A percentile compares a stretch with the other conserved stretches of the same genome.
phyloP scores from a whole-genome alignment of 2,329 filamentous ascomycete genomes.

The Cordyceps tenuipes region DNA sequence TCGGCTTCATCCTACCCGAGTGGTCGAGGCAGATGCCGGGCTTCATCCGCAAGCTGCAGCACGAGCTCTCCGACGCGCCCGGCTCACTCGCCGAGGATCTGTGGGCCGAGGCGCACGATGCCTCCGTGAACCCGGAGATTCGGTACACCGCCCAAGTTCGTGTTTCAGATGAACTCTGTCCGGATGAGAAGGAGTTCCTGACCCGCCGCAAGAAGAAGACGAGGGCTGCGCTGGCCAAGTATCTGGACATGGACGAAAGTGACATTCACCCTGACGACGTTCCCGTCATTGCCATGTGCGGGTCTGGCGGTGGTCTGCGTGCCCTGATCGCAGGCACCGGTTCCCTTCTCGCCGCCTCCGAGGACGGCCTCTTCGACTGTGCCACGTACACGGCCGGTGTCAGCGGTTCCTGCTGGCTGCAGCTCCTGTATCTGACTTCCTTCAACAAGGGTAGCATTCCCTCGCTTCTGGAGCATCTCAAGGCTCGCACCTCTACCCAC shows the following conservation, averaged over 20 bases:
- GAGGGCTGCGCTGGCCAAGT: conserved; percentile 67
- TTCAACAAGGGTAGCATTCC: conserved; percentile 60
- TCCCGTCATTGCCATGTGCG: conserved; percentile 86
- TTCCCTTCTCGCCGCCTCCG: conserved; percentile 73
- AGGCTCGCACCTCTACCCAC: conserved; percentile 74
- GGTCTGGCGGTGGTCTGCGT: conserved; percentile 82
- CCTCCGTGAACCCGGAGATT: conserved; percentile 79
- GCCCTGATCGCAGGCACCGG: conserved; percentile 87
- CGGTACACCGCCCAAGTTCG: conserved; percentile 72
- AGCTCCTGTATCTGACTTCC: conserved; percentile 70
- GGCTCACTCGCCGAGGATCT: conserved; percentile 88
- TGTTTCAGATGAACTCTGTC: conserved; percentile 71
- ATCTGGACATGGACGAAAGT: conserved; percentile 67
- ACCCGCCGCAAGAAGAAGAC: conserved; percentile 60
- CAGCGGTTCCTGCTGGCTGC: conserved; percentile 93
- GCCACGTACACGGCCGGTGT: conserved; percentile 92
- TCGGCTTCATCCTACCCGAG: conserved; percentile 66
- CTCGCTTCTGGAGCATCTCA: conserved; percentile 74
- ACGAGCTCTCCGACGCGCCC: conserved; percentile 77
- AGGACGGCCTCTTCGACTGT: conserved; percentile 88
- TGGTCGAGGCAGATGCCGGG: conserved; percentile 73
- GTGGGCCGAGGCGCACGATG: conserved; percentile 84
- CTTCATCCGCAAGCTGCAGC: conserved; percentile 74
- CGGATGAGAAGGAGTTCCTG: conserved; percentile 72
- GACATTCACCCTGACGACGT: conserved; percentile 91